Evolutionary conservation across 148 eudicot species (phyloP).

Genomic region (Euryodendron excelsum): DNA sequence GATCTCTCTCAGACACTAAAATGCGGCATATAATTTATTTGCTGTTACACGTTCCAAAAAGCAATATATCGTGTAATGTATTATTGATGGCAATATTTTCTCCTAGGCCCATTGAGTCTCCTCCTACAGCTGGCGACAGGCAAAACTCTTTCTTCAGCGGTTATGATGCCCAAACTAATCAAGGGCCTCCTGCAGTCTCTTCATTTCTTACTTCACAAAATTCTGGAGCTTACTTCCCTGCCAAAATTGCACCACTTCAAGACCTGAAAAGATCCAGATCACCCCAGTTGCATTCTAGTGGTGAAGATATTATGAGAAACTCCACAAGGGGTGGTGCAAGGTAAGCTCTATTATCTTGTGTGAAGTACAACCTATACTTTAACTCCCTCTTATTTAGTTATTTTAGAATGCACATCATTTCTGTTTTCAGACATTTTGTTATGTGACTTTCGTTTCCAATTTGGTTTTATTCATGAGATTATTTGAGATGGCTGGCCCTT

Average conservation of each 20-base stretch:
- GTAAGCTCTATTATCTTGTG: conserved; percentile 26
- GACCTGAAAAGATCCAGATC: conserved; percentile 40
- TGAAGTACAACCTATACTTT: not conserved
- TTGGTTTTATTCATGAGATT: not conserved
- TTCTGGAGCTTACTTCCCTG: conserved; percentile 25
- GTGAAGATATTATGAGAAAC: conserved; percentile 31
- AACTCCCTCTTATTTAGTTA: not conserved
- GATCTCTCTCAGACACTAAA: too few species aligned
- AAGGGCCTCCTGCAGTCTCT: conserved; percentile 27
- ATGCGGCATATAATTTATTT: not conserved
- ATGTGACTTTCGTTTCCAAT: not conserved
- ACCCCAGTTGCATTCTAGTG: conserved; percentile 36
- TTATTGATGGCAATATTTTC: not conserved
- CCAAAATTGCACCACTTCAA: conserved; percentile 31
- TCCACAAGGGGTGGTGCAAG: conserved; percentile 26
- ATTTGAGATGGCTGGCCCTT: not conserved
- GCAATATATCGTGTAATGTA: not conserved
- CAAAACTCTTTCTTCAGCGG: conserved; percentile 26
- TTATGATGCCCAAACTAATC: conserved; percentile 30
- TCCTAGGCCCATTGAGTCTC: conserved; percentile 24
- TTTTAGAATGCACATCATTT: not conserved
- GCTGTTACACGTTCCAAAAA: not conserved
- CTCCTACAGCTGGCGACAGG: conserved; percentile 19
- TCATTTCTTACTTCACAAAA: conserved; percentile 22
- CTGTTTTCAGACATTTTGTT: not conserved